A percentile compares a stretch with the other conserved stretches of the same genome.
Conservation (phyloP, 192 early-diverging fungal species). For the Podila horticola region DNA sequence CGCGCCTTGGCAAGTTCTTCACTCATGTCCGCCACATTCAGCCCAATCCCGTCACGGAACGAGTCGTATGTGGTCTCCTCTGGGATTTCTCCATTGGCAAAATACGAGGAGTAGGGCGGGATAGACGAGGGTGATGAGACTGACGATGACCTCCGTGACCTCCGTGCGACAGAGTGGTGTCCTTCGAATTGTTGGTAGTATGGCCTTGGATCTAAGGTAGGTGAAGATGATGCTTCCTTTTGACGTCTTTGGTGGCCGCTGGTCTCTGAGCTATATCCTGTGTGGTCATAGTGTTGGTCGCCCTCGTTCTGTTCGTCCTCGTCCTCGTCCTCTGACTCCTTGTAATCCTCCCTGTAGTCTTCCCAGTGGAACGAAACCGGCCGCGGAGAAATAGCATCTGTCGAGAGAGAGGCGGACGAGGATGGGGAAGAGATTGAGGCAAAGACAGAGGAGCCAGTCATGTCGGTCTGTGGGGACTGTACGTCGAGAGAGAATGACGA, state of each 20-base stretch:
- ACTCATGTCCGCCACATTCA: slow-evolving; percentile 30
- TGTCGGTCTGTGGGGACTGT: slow-evolving; percentile 9
- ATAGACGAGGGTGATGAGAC: background rate
- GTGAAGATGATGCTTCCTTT: too few relatives aligned
- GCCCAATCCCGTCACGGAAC: slow-evolving; percentile 33
- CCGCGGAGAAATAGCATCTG: slow-evolving; percentile 13
- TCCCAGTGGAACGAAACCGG: slow-evolving; percentile 48
- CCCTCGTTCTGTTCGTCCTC: slow-evolving; percentile 13
- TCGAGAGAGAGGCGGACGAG: slow-evolving; percentile 6
- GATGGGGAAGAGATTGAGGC: slow-evolving; percentile 1
- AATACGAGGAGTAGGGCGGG: background rate
- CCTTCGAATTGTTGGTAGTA: slow-evolving; percentile 44
- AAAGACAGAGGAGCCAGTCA: background rate
- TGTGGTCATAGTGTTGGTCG: background rate
- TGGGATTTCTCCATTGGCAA: background rate
- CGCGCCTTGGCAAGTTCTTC: slow-evolving; percentile 43
- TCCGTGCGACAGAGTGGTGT: slow-evolving; percentile 30
- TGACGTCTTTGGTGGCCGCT: background rate
- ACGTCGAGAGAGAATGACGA: background rate
- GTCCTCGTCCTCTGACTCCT: slow-evolving; percentile 20
- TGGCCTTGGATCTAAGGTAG: background rate
- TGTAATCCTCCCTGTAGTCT: slow-evolving; percentile 21
- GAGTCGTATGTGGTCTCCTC: slow-evolving; percentile 40
- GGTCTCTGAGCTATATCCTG: background rate
- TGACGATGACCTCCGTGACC: slow-evolving; percentile 14